Evolutionary conservation across 2,329 filamentous ascomycete genomes (phyloP), one percentile per base, ranked within the genome.

Genomic region (Colletotrichum lentis): DNA sequence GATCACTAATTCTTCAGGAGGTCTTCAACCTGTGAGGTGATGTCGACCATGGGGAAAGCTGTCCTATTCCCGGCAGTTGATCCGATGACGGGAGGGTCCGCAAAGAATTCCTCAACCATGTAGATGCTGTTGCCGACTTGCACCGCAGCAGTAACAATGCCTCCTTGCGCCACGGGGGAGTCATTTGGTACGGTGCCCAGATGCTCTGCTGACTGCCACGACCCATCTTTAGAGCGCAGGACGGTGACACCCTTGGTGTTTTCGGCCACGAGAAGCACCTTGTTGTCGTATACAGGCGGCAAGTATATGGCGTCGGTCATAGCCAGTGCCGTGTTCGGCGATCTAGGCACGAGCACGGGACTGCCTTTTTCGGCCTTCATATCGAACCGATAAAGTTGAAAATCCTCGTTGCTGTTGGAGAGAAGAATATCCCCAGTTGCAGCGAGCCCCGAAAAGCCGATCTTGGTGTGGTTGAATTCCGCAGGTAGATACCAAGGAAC

Each of bases 201-300:
- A 22, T 78, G 75, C 71, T 79, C 74, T 3, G 79, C 79, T 3
- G 70, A 70, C 31, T 71, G 69, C 80, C 80, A 82, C 22, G 67
- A 71, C 7, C 70, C 73, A 41, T 81, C 76, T n/a, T 70, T 66
- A 2, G 78, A 80, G 14, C 74, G 70, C 18, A 81, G 62, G 20
- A 82, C 79, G 24, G 77, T 75, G 14, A 77, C 74, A 1, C 80
- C 80, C 3, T 69, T 59, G 3, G 37, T 54, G 27, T 77, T 72
- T 64, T 76, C 75, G 0, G 78, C 68, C 0, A 78, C 73, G 8
- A 81, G 71, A 7, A 80, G 65, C 2, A 81, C 75, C 5, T 64
- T 77, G n/a, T 75, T 73, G 5, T 69, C 71, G 64, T 78, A 80
- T 20, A 71, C 73, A 0, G 74, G 70, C 7, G 79, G 79, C 35